Evolutionary conservation across 768 basidiomycete genomes (phyloP).

Genomic region (Termitomyces sp.): DNA sequence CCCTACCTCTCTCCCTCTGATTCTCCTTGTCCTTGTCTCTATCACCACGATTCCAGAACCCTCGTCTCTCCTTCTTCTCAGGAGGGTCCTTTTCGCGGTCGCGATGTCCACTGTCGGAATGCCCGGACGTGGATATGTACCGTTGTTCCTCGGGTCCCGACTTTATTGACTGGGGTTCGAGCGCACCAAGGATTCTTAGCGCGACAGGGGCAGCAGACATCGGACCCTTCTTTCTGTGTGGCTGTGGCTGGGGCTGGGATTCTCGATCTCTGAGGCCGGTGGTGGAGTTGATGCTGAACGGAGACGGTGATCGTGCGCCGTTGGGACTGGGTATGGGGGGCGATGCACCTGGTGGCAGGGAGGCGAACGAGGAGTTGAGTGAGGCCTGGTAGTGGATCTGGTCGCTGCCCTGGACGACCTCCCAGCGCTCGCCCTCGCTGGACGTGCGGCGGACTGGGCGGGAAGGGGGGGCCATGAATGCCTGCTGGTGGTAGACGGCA

Average conservation of each 20-base stretch:
- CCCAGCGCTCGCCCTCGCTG: constrained; percentile 47
- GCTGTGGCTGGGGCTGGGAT: constrained; percentile 19
- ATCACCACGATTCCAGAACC: constrained; percentile 48
- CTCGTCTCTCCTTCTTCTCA: constrained; percentile 52
- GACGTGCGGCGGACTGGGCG: constrained; percentile 22
- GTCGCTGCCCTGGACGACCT: constrained; percentile 34
- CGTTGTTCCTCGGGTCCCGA: constrained; percentile 35
- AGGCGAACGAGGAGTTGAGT: constrained; percentile 52
- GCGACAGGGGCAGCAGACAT: constrained; percentile 35
- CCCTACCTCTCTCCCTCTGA: constrained; percentile 5
- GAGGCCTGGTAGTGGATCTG: constrained; percentile 34
- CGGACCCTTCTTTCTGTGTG: constrained; percentile 23
- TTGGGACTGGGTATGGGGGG: constrained; percentile 37
- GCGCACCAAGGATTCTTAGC: constrained; percentile 55
- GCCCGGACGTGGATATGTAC: constrained; percentile 5
- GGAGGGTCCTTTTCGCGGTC: constrained; percentile 23
- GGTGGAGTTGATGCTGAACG: constrained; percentile 37
- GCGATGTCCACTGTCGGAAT: constrained; percentile 32
- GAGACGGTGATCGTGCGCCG: constrained; percentile 44
- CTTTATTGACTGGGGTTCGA: constrained; percentile 49
- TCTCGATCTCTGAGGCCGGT: constrained; percentile 25
- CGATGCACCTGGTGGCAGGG: constrained; percentile 44
- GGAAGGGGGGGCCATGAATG: constrained; percentile 15
- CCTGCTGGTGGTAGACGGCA: constrained; percentile 27
- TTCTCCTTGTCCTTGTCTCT: constrained; percentile 30